These are phyloP conservation scores for Penicillium fimorum DNA, from an alignment of 495 filamentous ascomycete genomes.

Conservation along the genomic window DNA sequence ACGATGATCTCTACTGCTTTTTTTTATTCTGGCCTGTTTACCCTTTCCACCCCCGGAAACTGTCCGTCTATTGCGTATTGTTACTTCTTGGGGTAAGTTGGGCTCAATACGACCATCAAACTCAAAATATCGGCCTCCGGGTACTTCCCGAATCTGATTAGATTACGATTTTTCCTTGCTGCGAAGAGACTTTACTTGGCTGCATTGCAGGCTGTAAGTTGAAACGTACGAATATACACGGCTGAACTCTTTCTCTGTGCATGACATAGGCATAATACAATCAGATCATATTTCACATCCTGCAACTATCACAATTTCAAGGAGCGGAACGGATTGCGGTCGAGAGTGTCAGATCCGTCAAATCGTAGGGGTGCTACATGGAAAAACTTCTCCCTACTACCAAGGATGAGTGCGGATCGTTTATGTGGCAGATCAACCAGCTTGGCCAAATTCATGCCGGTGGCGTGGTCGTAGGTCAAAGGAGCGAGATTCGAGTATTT, in stretches of 20 bases:
- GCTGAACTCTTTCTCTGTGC: no score
- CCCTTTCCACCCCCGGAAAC: neutral
- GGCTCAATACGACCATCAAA: neutral
- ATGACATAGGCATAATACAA: no score
- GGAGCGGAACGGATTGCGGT: slow-evolving; percentile 47
- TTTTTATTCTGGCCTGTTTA: neutral
- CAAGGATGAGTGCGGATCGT: slow-evolving; percentile 52
- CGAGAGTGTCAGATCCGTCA: slow-evolving; percentile 46
- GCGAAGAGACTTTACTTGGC: neutral
- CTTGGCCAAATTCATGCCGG: slow-evolving; percentile 59
- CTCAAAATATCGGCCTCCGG: neutral
- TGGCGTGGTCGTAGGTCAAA: slow-evolving; percentile 57
- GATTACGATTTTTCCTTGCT: neutral
- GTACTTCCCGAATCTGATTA: neutral
- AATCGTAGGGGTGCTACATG: slow-evolving; percentile 33
- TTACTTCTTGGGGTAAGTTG: neutral
- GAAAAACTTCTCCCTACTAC: slow-evolving; percentile 59
- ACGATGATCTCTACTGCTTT: neutral
- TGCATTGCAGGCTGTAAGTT: no score
- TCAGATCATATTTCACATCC: no score
- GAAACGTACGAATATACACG: neutral
- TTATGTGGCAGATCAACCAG: slow-evolving; percentile 60
- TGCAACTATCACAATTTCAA: slow-evolving; percentile 44
- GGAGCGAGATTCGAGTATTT: slow-evolving; percentile 54
- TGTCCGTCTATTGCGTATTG: neutral